phyloP scores from a whole-genome alignment of 768 basidiomycete genomes.

The Amanita brunnescens region DNA sequence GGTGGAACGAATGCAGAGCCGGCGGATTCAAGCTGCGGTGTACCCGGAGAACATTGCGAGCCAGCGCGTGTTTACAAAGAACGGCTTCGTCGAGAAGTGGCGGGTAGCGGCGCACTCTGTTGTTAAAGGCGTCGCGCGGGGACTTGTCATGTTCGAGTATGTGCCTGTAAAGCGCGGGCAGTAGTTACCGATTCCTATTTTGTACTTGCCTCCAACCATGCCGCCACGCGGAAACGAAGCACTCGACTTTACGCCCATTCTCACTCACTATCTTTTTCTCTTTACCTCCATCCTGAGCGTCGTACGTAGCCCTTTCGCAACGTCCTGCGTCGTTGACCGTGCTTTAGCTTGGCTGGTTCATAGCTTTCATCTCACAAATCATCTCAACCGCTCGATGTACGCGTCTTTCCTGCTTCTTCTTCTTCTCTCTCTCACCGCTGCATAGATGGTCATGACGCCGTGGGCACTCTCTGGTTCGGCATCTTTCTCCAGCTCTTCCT shows the following conservation, averaged over 20 bases:
- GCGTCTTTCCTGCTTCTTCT: constrained; percentile 10
- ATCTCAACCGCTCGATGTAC: constrained; percentile 50
- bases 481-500: constrained; percentile 71
- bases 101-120: constrained; percentile 29
- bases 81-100: constrained; percentile 39
- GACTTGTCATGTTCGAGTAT: constrained; percentile 28
- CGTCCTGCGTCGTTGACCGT: constrained; percentile 8
- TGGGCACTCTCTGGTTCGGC: constrained; percentile 74
- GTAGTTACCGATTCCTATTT: constrained; percentile 1
- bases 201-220: constrained; percentile 22
- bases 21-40: constrained; percentile 33
- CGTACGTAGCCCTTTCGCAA: constrained; percentile 38
- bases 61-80: constrained; percentile 58
- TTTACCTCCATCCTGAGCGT: constrained; percentile 77
- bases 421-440: background rate
- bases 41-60: constrained; percentile 53
- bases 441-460: constrained; percentile 34
- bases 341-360: constrained; percentile 59
- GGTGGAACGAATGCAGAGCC: constrained; percentile 54
- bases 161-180: background rate
- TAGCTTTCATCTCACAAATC: constrained; percentile 69
- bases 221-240: constrained; percentile 52
- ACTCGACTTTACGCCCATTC: constrained; percentile 83
- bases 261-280: constrained; percentile 87
- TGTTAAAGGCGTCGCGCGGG: constrained; percentile 28